Percentiles rank a stretch among this genome's conserved stretches.
These are phyloP conservation scores for Trapa incisa DNA, from an alignment of 345 rosid species.

Conservation along the genomic window DNA sequence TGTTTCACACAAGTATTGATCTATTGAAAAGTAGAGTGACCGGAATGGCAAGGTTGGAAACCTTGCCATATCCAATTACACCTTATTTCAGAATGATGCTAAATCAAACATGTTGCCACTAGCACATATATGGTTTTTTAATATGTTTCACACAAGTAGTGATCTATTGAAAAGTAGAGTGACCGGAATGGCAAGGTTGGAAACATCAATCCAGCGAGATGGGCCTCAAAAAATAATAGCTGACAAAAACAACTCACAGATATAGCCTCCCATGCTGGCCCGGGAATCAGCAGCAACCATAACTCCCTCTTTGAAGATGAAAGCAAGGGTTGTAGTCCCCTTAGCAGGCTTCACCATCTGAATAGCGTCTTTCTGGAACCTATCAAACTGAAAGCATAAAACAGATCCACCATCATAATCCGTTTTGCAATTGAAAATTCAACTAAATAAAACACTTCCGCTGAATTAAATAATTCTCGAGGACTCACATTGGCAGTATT, in stretches of 20 bases:
- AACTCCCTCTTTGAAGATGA: constrained; percentile 86
- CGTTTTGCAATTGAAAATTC: not conserved
- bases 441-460: not conserved
- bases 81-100: not conserved
- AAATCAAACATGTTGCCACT: not conserved
- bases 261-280: constrained; percentile 99
- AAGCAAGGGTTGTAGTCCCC: constrained; percentile 97
- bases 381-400: constrained; percentile 58
- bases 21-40: not conserved
- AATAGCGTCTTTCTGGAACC: constrained; percentile 68
- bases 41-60: not conserved
- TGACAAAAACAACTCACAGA: constrained; percentile 42
- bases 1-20: not conserved
- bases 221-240: not conserved
- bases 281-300: constrained; percentile 99
- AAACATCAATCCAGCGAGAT: not conserved
- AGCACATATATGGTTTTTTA: not conserved
- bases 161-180: not conserved
- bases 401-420: constrained; percentile 4
- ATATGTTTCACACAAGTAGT: not conserved
- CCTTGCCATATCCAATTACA: not conserved
- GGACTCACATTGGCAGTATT: constrained; percentile 51
- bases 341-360: constrained; percentile 95
- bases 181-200: not conserved
- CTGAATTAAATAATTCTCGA: not conserved